Conservation (phyloP, 441 rosid genomes). For the Kokia cookei region DNA sequence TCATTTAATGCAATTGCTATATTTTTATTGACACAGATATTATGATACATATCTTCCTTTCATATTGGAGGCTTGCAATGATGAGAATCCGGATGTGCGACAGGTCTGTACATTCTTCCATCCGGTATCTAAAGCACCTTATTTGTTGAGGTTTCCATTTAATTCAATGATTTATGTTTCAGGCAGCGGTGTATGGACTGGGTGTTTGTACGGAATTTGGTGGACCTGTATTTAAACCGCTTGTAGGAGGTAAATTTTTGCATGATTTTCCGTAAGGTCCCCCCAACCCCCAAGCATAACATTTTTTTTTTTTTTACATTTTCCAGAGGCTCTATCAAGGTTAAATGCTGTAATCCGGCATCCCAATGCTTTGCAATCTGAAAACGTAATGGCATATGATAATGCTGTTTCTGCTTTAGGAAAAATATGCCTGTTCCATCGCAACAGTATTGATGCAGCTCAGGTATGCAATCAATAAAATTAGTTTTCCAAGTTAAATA, state of each 20-base stretch:
- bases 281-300: conserved; percentile 12
- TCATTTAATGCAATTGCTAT: conserved; percentile 14
- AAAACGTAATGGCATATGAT: conserved; percentile 95
- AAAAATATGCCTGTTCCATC: conserved; percentile 90
- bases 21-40: conserved; percentile 47
- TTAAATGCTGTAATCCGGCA: conserved; percentile 77
- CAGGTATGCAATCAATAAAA: conserved; percentile 50
- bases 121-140: neutral
- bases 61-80: conserved; percentile 97
- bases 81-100: conserved; percentile 88
- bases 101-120: conserved; percentile 46
- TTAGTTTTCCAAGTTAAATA: neutral
- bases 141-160: conserved; percentile 4
- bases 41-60: conserved; percentile 96
- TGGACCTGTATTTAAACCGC: conserved; percentile 81
- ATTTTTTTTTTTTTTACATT: conserved; percentile 12
- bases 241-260: conserved; percentile 74
- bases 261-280: neutral
- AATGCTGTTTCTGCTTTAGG: conserved; percentile 99
- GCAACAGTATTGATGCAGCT: conserved; percentile 79
- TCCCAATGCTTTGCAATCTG: conserved; percentile 81
- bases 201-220: conserved; percentile 99
- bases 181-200: conserved; percentile 99
- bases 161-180: conserved; percentile 18
- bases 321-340: conserved; percentile 96